Conservation (phyloP, 306 rosid genomes). For the Leucaena leucocephala region DNA sequence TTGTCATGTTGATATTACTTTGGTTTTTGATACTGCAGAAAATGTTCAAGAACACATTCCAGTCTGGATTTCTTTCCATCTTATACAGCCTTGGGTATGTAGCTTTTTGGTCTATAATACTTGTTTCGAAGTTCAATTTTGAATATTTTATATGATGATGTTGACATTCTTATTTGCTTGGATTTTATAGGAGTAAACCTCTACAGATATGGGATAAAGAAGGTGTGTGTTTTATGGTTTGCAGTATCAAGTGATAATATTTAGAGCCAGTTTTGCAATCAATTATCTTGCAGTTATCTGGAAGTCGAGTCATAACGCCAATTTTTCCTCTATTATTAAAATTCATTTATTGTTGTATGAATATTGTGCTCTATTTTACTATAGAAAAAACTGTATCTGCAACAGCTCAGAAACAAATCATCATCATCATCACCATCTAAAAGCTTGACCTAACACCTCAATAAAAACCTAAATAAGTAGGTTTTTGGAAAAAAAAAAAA, state of each 20-base stretch:
- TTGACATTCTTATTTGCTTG: conserved; percentile 33
- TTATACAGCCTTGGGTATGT: conserved; percentile 93
- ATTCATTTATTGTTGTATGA: background rate
- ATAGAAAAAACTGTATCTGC: background rate
- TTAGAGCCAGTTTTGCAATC: conserved; percentile 20
- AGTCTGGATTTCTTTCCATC: conserved; percentile 94
- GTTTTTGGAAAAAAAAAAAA: background rate
- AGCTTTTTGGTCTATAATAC: background rate
- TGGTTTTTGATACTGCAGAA: conserved; percentile 41
- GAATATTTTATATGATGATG: background rate
- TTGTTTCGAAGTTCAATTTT: conserved; percentile 1
- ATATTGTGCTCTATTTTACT: background rate
- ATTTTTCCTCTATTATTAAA: background rate
- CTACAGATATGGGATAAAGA: conserved; percentile 99
- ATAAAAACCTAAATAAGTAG: background rate
- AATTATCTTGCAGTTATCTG: background rate
- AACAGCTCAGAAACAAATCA: background rate
- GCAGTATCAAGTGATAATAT: background rate
- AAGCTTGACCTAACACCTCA: background rate
- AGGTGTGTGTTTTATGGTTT: conserved; percentile 54
- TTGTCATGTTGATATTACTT: conserved; percentile 3
- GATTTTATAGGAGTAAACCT: conserved; percentile 80
- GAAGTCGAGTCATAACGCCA: background rate
- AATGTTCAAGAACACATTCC: conserved; percentile 98
- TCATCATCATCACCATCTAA: background rate